Evolutionary conservation across 1,139 yeast genomes (phyloP), one percentile per base, ranked within the genome.

Genomic region (Taiozyma sp.): DNA sequence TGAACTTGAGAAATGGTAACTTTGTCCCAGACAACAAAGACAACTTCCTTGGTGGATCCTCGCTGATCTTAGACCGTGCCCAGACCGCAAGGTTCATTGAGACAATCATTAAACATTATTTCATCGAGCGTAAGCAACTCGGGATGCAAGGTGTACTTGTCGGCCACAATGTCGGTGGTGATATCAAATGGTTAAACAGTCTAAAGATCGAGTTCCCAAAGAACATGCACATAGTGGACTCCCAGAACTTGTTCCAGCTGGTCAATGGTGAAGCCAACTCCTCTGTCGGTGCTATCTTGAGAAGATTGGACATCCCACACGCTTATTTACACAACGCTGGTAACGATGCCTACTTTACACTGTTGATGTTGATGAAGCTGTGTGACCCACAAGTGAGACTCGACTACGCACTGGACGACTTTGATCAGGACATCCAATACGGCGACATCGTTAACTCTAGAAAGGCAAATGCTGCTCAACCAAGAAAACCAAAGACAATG

Each of bases 341-440:
- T n/a, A 88, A 88, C 62, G 96, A 88, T 65, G 83, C 95, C 2
- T 84, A 84, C 61, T 84, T 78, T 59, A 87, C 95, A 0, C 65
- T 87, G 47, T 55, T 79, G 30, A 68, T 83, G 36, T 76, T 81
- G 29, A 59, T 84, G 63, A 73, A 74, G 48, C 63, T 83, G 51
- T 69, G 80, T 42, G 89, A 84, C 61, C 86, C 87, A 0, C 67
- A 67, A 27, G 70, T 71, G 22, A 69, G 89, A 55, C 57, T 51
- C 16, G 59, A 56, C 36, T 54, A 58, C 24, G 57, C 57, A 13
- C 49, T 73, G 36, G 76, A 73, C 51, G 63, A 68, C 23, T 50
- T 40, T 39, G 24, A 49, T 12, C 46, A 49, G 9, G 54, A 52
- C 27, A 47, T 40, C 2, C 16, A 34, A 14, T 50, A 51, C 19